A percentile compares a stretch with the other conserved stretches of the same genome.
Evolutionary conservation across 148 eudicot species (phyloP).

Genomic region (Vaccinium darrowii): DNA sequence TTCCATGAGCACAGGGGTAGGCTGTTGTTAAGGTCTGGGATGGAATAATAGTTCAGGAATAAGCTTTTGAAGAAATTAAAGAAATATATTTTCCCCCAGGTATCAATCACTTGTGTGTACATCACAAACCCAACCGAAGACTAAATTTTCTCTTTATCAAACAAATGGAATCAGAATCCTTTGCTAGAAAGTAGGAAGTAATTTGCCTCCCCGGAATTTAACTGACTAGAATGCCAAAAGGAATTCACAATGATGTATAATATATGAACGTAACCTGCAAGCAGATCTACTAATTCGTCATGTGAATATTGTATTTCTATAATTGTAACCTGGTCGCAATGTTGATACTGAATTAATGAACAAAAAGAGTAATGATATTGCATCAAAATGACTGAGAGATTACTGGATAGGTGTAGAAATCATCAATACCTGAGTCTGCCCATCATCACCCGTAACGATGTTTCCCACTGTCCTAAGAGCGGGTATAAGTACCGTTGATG

Average conservation of each 20-base stretch:
- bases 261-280: not conserved
- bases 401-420: not conserved
- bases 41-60: not conserved
- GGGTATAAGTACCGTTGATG: slow-evolving; percentile 48
- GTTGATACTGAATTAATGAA: not conserved
- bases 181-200: not conserved
- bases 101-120: not conserved
- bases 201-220: not conserved
- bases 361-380: not conserved
- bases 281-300: not conserved
- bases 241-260: not conserved
- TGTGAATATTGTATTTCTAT: not conserved
- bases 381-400: not conserved
- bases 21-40: not conserved
- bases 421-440: slow-evolving; percentile 42
- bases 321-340: not conserved
- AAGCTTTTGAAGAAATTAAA: not conserved
- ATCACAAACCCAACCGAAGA: not conserved
- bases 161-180: not conserved
- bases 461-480: slow-evolving; percentile 53
- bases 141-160: not conserved
- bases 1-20: not conserved
- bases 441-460: slow-evolving; percentile 51
- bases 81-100: not conserved
- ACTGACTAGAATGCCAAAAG: not conserved